Base-by-base conservation (phyloP, 176 grass and related monocot species). In the Carex kokanica region DNA sequence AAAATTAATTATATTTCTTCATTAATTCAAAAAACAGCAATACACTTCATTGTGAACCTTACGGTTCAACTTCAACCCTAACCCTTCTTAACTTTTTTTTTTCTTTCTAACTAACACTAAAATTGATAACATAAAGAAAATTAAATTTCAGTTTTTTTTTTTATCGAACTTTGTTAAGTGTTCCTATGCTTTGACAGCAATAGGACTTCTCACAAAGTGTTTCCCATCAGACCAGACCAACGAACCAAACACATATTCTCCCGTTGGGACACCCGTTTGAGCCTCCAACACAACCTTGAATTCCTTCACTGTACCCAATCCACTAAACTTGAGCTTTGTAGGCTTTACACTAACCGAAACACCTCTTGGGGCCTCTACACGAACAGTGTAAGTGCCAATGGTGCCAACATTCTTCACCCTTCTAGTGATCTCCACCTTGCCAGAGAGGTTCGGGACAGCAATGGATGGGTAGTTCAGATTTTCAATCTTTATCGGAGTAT, bases 401-500 rank as follows among this genome's bases (percentile, higher is more conserved):
- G 27, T 15, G 60, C 88, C 96, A 0, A 98, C 92, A 83, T 95
- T 98, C 88, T 91, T 86, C 77, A 93, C 80, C 60, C 83, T 73
- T 83, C 96, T 88, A 5, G 79, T 90, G 23, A 98, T 25, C 27
- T 23, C 88, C 18, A 71, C 52, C 27, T 60, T 62, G 65, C 82
- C 88, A 40, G 87, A 85, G 0, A 98, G 84, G 68, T 89, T 89
- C 10, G 91, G 91, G 60, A 95, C 57, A 1, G 93, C 25, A 14
- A 98, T 78, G 6, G 96, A 98, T 13, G 96, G 96, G 88, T 98
- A 98, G 88, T 98, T 98, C 1, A 95, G 64, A 81, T 98, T 87
- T 83, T 93, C 89, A 8, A 88, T 81, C 68, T n/a, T 87, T 41
- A 15, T 9, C 1, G 69, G 49, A 34, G 0, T 74, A 20, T 78